Evolutionary conservation across 257 asterid genomes (phyloP), one percentile per base, ranked within the genome.

Genomic region (Capsicum pubescens): DNA sequence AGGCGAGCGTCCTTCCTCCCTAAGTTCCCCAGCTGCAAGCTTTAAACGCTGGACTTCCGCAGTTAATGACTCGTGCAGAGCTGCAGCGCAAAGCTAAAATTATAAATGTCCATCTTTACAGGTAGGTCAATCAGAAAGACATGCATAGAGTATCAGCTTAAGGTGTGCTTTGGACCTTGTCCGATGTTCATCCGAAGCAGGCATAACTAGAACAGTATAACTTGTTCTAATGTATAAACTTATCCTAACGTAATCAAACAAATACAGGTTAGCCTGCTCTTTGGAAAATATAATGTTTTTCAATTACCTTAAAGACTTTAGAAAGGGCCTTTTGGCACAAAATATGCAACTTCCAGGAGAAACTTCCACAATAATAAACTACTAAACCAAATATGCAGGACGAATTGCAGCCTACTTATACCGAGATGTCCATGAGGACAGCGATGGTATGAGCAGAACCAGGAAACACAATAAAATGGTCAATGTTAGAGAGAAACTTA

Each of bases 11-110:
- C 89, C 94, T 42, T 88, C 93, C 42, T 93, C 94, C 85, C 91
- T 80, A 14, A 87, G 87, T 89, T 90, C 92, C 71, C 81, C 86
- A 44, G 89, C 84, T 17, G 87, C 91, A 84, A 91, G 87, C 82
- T 92, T 95, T 68, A 95, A 84, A 68, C 92, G 97, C 83, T 93
- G 97, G 54, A 95, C 93, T 84, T 95, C 99, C 11, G 91, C 92
- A 57, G 89, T 87, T 87, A 95, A 84, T 69, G 97, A 84, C 88
- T 92, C 98, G 2, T 94, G 96, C 88, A 95, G 88, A 50, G 92
- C 99, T 95, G 92, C 86, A 84, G 83, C 9, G 71, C 5, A 85
- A 68, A 84, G 54, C 39, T 16, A 48, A 77, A 19, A 52, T 57
- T 57, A 84, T 42, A 6, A 63, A 52, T 26, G 11, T 59, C 19